These are phyloP conservation scores for Fusarium sp. DNA, from an alignment of 2,329 filamentous ascomycete species.

Conservation along the genomic window DNA sequence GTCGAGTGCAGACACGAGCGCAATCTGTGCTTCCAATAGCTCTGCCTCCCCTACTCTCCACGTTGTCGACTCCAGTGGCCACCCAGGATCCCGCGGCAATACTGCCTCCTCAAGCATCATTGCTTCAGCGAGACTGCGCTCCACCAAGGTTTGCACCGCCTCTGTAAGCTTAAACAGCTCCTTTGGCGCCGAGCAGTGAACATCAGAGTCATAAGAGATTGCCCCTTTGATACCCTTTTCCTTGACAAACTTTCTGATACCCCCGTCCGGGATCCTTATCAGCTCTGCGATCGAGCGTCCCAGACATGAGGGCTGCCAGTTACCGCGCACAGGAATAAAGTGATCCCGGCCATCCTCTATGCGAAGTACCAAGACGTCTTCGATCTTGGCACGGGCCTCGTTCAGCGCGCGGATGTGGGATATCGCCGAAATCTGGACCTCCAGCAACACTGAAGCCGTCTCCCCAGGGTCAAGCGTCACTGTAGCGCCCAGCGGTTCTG, in stretches of 20 bases:
- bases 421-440: constrained; percentile 73
- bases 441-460: constrained; percentile 77
- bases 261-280: constrained; percentile 84
- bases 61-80: constrained; percentile 66
- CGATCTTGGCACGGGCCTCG: constrained; percentile 71
- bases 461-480: constrained; percentile 88
- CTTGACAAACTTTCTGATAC: constrained; percentile 69
- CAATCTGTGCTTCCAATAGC: constrained; percentile 46
- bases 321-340: constrained; percentile 84
- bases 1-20: constrained; percentile 77
- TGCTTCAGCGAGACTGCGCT: constrained; percentile 69
- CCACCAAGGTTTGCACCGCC: constrained; percentile 71
- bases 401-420: constrained; percentile 78
- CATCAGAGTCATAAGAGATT: constrained; percentile 67
- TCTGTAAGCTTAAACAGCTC: constrained; percentile 93
- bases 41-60: constrained; percentile 46
- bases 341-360: constrained; percentile 89
- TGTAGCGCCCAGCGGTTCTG: constrained; percentile 53
- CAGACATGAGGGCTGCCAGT: constrained; percentile 85
- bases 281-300: constrained; percentile 90
- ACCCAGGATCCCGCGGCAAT: constrained; percentile 66
- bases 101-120: constrained; percentile 69
- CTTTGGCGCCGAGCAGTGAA: constrained; percentile 84
- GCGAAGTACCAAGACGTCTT: constrained; percentile 89
- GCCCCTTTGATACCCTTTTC: constrained; percentile 56